Evolutionary conservation across 202 grass and related monocot species (phyloP).

Genomic region (Panicum hallii): DNA sequence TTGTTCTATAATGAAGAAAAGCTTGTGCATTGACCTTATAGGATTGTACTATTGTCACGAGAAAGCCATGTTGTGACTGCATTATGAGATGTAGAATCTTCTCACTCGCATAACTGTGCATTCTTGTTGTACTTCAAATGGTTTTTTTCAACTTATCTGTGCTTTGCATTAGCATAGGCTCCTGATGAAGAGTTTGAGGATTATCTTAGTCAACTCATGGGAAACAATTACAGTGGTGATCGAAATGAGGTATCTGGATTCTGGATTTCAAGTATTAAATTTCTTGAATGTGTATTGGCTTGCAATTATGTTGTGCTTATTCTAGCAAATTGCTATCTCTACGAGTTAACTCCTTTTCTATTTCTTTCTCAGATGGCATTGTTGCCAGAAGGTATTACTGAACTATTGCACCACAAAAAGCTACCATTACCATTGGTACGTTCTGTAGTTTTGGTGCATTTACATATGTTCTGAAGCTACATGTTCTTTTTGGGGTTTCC

Average conservation of each 20-base stretch:
- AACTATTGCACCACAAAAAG: slow-evolving; percentile 81
- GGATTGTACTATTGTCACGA: slow-evolving; percentile 20
- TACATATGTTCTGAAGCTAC: slow-evolving; percentile 32
- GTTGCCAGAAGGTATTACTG: slow-evolving; percentile 96
- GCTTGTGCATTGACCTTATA: slow-evolving; percentile 14
- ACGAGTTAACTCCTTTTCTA: slow-evolving; percentile 31
- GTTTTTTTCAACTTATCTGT: slow-evolving; percentile 32
- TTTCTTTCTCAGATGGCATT: slow-evolving; percentile 85
- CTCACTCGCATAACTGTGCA: slow-evolving; percentile 31
- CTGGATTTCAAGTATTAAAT: slow-evolving; percentile 28
- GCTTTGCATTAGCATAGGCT: slow-evolving; percentile 66
- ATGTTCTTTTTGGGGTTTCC: slow-evolving; percentile 5
- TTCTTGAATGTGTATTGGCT: slow-evolving; percentile 29
- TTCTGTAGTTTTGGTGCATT: slow-evolving; percentile 48
- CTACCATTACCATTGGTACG: slow-evolving; percentile 87
- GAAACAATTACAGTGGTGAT: slow-evolving; percentile 75
- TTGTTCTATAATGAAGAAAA: slow-evolving; percentile 31
- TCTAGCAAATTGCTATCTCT: slow-evolving; percentile 39
- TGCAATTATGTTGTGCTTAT: slow-evolving; percentile 14
- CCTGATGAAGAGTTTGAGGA: slow-evolving; percentile 99
- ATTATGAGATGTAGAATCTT: slow-evolving; percentile 39
- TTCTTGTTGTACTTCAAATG: slow-evolving; percentile 23
- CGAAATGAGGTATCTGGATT: slow-evolving; percentile 79
- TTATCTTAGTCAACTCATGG: slow-evolving; percentile 89
- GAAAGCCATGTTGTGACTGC: slow-evolving; percentile 14